Base-by-base conservation (phyloP, 2,329 filamentous ascomycete species). In the Aspergillus sp. region DNA sequence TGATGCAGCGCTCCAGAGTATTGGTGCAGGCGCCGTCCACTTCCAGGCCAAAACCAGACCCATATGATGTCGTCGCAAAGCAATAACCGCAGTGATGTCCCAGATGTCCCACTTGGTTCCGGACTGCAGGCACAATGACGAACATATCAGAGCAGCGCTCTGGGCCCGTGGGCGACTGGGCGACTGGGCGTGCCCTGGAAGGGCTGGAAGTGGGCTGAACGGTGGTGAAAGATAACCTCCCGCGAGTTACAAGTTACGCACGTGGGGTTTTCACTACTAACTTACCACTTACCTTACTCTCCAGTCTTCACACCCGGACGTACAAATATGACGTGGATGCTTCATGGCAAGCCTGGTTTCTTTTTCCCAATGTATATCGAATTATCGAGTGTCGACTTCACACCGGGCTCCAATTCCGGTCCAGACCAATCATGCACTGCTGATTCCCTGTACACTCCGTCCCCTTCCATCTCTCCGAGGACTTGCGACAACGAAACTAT, bases 91-190 rank as follows among this genome's bases (percentile, higher is more conserved):
- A 35, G 33, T 19, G 27, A 17, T 12, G 48, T 45, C 53, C 17
- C 48, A 40, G 43, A 37, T 57, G 37, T 56, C 57, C 50, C 58
- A 58, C 49, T 40, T 14, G 23, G 47, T 53, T 56, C 60, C 54
- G 53, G 31, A 41, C 46, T 52, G 47, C 43, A 55, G 46, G 33
- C 24, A 46, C 5, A 45, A 55, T 48, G 45, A 52, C 19, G 49
- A 54, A 39, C 60, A 60, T 62, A 62, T 62, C 60, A 62, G 53
- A 54, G 46, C 31, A 21, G 51, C 52, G 11, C 58, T 53, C 56
- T 31, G 52, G 51, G 59, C 61, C 50, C 61, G 61, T 63, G 61
- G 58, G 24, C 21, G 21, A 21, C 21, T 21, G 21, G 21, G 21
- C 21, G 21, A 21, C 21, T 57, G 24, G 52, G 43, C 9, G 27